Conservation (phyloP, 192 early-diverging fungal genomes). For the Dimargaris cristalligena region DNA sequence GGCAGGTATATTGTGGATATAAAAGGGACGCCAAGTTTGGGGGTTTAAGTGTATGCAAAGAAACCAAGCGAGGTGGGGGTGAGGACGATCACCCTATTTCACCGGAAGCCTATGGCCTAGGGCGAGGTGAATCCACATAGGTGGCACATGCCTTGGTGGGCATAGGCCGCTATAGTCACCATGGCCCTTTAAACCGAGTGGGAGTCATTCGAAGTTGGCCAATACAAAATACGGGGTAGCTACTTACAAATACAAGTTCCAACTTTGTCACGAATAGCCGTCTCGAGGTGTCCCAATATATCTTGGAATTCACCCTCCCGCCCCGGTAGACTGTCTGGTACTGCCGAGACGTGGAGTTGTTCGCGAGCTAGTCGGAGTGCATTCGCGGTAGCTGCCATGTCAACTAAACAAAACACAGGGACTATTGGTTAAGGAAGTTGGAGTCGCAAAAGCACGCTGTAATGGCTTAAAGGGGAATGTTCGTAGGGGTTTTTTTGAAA, state of each 20-base stretch:
- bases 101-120: not conserved
- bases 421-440: too few species aligned
- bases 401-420: too few species aligned
- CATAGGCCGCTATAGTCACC: not conserved
- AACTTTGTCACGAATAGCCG: constrained; percentile 61
- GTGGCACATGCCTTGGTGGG: not conserved
- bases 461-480: too few species aligned
- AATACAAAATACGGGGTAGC: too few species aligned
- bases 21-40: not conserved
- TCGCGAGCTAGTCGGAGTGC: constrained; percentile 31
- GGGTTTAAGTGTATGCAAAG: too few species aligned
- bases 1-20: not conserved
- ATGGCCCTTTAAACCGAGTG: not conserved
- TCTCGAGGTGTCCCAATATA: constrained; percentile 54
- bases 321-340: constrained; percentile 83
- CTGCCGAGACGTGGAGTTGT: constrained; percentile 74
- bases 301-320: constrained; percentile 80
- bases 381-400: not conserved
- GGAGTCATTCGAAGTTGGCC: too few species aligned
- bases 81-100: not conserved
- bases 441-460: too few species aligned
- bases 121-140: not conserved
- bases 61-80: too few species aligned
- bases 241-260: constrained; percentile 80
- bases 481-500: too few species aligned